Percentiles rank a stretch among this genome's conserved stretches.
These are phyloP conservation scores for Candida insectalens DNA, from an alignment of 805 yeast species.

Conservation along the genomic window DNA sequence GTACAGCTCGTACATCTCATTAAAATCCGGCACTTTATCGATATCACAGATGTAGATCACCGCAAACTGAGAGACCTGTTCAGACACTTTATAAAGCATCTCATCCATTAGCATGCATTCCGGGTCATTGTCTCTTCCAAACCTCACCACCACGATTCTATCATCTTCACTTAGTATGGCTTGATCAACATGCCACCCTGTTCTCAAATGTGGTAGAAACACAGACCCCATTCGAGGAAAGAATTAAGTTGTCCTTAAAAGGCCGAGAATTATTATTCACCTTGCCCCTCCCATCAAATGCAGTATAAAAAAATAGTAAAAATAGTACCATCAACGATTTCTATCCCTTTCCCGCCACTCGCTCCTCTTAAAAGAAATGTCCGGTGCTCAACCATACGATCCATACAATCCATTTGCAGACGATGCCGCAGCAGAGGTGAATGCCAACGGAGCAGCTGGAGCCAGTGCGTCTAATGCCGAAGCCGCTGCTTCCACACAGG, in stretches of 20 bases:
- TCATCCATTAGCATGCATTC: slow-evolving; percentile 92
- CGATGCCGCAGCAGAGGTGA: slow-evolving; percentile 11
- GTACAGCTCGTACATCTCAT: slow-evolving; percentile 77
- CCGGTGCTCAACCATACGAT: slow-evolving; percentile 25
- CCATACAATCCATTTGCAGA: slow-evolving; percentile 25
- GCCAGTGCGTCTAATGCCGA: slow-evolving; percentile 7
- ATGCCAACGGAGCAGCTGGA: slow-evolving; percentile 6
- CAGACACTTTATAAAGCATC: slow-evolving; percentile 66
- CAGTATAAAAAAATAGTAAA: neutral
- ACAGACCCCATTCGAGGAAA: slow-evolving; percentile 47
- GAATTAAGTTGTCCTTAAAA: neutral
- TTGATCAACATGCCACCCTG: slow-evolving; percentile 98
- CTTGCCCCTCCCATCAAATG: neutral
- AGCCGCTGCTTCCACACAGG: neutral
- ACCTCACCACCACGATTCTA: slow-evolving; percentile 76
- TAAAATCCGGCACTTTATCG: slow-evolving; percentile 84
- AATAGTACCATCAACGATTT: neutral
- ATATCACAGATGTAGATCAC: slow-evolving; percentile 83
- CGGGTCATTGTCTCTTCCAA: slow-evolving; percentile 69
- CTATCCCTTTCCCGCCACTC: too few species aligned
- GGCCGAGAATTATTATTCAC: neutral
- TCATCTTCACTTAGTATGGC: slow-evolving; percentile 90
- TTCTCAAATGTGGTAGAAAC: slow-evolving; percentile 66
- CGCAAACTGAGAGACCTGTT: slow-evolving; percentile 79
- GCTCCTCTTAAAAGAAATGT: too few species aligned